Percentiles rank a stretch among this genome's conserved stretches.
Conservation (phyloP, 768 basidiomycete genomes). For the Lyophyllum shimeji region DNA sequence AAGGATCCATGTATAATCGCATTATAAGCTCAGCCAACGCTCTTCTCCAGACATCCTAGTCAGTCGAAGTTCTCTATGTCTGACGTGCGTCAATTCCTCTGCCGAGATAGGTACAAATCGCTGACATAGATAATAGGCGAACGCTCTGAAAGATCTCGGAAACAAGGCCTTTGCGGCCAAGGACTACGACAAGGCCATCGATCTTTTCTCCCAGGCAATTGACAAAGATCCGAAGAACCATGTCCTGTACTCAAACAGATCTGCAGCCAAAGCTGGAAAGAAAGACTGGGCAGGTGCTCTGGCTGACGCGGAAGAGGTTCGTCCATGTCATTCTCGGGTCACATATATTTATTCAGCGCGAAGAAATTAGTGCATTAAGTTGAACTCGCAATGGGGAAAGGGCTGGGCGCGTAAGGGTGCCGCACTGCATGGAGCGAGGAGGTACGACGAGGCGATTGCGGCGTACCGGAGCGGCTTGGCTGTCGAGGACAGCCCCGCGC, state of each 20-base stretch:
- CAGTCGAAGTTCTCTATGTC: conserved; percentile 30
- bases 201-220: conserved; percentile 81
- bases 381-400: conserved; percentile 84
- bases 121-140: conserved; percentile 29
- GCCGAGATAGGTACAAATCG: not conserved
- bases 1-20: conserved; percentile 20
- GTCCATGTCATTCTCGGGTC: conserved; percentile 17
- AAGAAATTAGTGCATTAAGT: conserved; percentile 63
- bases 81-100: conserved; percentile 30
- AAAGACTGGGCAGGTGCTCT: conserved; percentile 75
- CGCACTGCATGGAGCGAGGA: conserved; percentile 79
- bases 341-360: conserved; percentile 13
- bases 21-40: conserved; percentile 12
- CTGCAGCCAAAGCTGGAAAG: conserved; percentile 88
- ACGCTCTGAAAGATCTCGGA: conserved; percentile 83
- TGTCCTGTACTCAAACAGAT: conserved; percentile 91
- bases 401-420: conserved; percentile 92
- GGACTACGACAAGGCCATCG: conserved; percentile 86
- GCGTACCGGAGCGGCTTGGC: conserved; percentile 83
- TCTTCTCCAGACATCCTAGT: conserved; percentile 26
- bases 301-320: conserved; percentile 87
- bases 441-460: conserved; percentile 81
- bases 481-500: conserved; percentile 77
- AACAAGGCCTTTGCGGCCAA: conserved; percentile 96
- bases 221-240: conserved; percentile 79